phyloP scores from a whole-genome alignment of 1,139 yeast genomes.

The Candida neerlandica region DNA sequence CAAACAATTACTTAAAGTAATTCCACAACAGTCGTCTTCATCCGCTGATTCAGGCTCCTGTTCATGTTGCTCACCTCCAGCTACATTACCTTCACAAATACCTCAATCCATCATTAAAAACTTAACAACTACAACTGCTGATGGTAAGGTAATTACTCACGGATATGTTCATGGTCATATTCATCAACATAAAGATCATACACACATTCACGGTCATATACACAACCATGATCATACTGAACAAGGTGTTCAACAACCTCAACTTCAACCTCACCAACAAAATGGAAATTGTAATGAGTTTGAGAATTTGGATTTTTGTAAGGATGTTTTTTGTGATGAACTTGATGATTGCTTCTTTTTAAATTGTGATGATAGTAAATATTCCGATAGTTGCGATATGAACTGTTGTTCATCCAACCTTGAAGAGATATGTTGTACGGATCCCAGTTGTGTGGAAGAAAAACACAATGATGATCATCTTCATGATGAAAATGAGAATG shows the following conservation, averaged over 20 bases:
- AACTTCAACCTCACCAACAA: not conserved
- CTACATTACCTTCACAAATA: not conserved
- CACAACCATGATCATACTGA: slow-evolving; percentile 49
- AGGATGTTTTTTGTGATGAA: slow-evolving; percentile 48
- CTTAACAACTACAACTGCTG: slow-evolving; percentile 1
- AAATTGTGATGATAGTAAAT: slow-evolving; percentile 27
- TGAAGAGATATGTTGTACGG: slow-evolving; percentile 23
- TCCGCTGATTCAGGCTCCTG: not conserved
- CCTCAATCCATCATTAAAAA: slow-evolving; percentile 4
- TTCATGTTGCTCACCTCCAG: not conserved
- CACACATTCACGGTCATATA: slow-evolving; percentile 71
- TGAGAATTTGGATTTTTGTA: slow-evolving; percentile 38
- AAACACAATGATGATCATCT: not conserved
- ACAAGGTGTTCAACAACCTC: not conserved
- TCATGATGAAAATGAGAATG: too few species aligned
- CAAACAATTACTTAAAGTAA: not conserved
- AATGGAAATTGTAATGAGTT: slow-evolving; percentile 27
- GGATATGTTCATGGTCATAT: slow-evolving; percentile 72
- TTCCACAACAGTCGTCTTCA: not conserved
- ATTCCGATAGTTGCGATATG: slow-evolving; percentile 14
- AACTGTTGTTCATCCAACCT: slow-evolving; percentile 17
- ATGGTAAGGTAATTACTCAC: slow-evolving; percentile 29
- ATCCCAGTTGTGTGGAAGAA: slow-evolving; percentile 10
- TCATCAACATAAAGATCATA: slow-evolving; percentile 63
- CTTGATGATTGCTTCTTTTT: slow-evolving; percentile 47